Percentiles rank a stretch among this genome's conserved stretches.
These are phyloP conservation scores for Santalum album DNA, from an alignment of 164 flowering plant species.

Conservation along the genomic window DNA sequence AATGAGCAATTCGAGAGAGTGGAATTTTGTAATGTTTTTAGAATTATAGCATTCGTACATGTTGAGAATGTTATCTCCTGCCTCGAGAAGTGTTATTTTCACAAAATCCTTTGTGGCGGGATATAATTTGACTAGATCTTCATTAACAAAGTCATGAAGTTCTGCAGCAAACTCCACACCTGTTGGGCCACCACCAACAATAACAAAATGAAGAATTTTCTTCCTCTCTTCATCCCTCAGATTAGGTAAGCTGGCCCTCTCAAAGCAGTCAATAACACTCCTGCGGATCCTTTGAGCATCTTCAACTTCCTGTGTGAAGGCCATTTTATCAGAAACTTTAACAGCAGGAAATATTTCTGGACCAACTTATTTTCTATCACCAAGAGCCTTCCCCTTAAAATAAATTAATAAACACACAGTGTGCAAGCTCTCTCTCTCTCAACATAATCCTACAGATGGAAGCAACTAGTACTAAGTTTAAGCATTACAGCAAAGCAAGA, in stretches of 20 bases:
- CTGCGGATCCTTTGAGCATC: slow-evolving; percentile 81
- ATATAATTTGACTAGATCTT: slow-evolving; percentile 53
- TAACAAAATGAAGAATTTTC: slow-evolving; percentile 66
- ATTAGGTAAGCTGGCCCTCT: slow-evolving; percentile 68
- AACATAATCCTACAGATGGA: too few relatives aligned
- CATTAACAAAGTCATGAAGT: slow-evolving; percentile 35
- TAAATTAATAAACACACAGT: too few relatives aligned
- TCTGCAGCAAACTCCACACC: slow-evolving; percentile 46
- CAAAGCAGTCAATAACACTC: slow-evolving; percentile 76
- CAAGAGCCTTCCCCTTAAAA: slow-evolving; percentile 15
- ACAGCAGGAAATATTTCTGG: background rate
- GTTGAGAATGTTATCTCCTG: slow-evolving; percentile 48
- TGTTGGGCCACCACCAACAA: slow-evolving; percentile 44
- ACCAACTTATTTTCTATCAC: background rate
- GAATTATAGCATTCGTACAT: slow-evolving; percentile 18
- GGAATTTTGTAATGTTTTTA: too few relatives aligned
- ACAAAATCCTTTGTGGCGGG: slow-evolving; percentile 55
- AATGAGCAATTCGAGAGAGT: too few relatives aligned
- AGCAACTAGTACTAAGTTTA: too few relatives aligned
- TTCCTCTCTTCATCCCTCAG: slow-evolving; percentile 71
- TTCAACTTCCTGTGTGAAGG: slow-evolving; percentile 27
- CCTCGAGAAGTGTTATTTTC: slow-evolving; percentile 38
- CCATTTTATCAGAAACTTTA: background rate
- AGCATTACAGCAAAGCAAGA: too few relatives aligned
- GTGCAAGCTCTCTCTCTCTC: too few relatives aligned